phyloP scores from a whole-genome alignment of 805 yeast genomes.

The Pichia nanzhaoensis region DNA sequence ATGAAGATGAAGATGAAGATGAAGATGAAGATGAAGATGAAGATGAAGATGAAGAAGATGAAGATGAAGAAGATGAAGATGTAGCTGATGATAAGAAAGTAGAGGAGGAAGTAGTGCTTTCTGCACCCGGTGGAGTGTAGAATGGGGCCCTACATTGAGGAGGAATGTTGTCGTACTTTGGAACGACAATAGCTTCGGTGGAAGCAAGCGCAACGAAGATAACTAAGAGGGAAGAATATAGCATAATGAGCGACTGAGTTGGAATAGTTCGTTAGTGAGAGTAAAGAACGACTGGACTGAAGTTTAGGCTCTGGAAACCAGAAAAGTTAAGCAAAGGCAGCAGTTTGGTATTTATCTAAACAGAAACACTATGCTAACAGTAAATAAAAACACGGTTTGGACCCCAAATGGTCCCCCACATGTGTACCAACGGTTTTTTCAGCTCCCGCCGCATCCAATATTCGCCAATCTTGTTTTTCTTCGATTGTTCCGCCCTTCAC shows the following conservation, averaged over 20 bases:
- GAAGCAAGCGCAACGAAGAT: neutral
- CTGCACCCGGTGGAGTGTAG: neutral
- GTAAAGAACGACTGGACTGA: no score
- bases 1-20: neutral
- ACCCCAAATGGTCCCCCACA: no score
- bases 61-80: neutral
- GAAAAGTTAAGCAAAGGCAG: no score
- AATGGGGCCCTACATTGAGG: neutral
- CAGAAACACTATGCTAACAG: no score
- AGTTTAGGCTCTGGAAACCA: no score
- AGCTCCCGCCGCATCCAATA: no score
- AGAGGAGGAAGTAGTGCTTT: neutral
- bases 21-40: neutral
- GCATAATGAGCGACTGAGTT: neutral
- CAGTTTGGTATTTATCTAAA: no score
- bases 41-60: neutral
- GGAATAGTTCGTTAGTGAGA: neutral
- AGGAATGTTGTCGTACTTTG: neutral
- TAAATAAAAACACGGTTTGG: no score
- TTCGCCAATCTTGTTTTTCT: no score
- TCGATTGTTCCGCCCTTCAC: no score
- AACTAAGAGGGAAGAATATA: neutral
- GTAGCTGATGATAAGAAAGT: no score
- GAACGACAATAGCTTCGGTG: neutral
- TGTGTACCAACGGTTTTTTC: no score